These are phyloP conservation scores for Aschersonia sp. DNA, from an alignment of 2,329 filamentous ascomycete species.

Conservation along the genomic window DNA sequence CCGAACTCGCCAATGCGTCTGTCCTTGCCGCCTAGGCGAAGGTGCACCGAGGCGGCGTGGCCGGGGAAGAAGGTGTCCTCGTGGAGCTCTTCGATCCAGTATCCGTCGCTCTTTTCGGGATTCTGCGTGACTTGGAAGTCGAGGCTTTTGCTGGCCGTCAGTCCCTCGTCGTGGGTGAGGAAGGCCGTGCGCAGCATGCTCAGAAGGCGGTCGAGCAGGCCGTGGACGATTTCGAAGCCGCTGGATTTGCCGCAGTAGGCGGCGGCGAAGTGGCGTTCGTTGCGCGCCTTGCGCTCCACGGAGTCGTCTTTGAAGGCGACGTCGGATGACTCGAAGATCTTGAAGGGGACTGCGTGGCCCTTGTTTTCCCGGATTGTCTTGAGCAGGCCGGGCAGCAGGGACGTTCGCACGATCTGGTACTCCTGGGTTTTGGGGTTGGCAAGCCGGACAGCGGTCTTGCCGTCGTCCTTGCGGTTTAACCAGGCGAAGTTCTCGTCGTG, in stretches of 20 bases:
- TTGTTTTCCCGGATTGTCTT: slow-evolving; percentile 95
- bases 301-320: slow-evolving; percentile 79
- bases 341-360: slow-evolving; percentile 74
- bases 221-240: slow-evolving; percentile 93
- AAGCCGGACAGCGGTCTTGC: slow-evolving; percentile 66
- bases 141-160: slow-evolving; percentile 30
- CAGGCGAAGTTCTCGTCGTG: slow-evolving; percentile 97
- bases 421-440: slow-evolving; percentile 88
- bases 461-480: slow-evolving; percentile 83
- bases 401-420: slow-evolving; percentile 86
- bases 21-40: slow-evolving; percentile 61
- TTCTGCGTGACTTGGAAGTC: slow-evolving; percentile 39
- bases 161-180: slow-evolving; percentile 58
- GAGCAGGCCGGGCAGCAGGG: slow-evolving; percentile 69
- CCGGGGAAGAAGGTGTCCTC: slow-evolving; percentile 87
- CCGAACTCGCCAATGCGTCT: slow-evolving; percentile 78
- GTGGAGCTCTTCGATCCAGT: slow-evolving; percentile 90
- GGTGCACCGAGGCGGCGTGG: slow-evolving; percentile 72
- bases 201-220: slow-evolving; percentile 81
- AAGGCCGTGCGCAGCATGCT: slow-evolving; percentile 81
- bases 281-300: slow-evolving; percentile 73
- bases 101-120: slow-evolving; percentile 51
- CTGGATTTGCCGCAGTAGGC: slow-evolving; percentile 89
- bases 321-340: slow-evolving; percentile 84
- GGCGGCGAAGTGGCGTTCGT: slow-evolving; percentile 91